These are phyloP conservation scores for Notholithocarpus densiflorus DNA, from an alignment of 306 rosid genomes.

Conservation along the genomic window DNA sequence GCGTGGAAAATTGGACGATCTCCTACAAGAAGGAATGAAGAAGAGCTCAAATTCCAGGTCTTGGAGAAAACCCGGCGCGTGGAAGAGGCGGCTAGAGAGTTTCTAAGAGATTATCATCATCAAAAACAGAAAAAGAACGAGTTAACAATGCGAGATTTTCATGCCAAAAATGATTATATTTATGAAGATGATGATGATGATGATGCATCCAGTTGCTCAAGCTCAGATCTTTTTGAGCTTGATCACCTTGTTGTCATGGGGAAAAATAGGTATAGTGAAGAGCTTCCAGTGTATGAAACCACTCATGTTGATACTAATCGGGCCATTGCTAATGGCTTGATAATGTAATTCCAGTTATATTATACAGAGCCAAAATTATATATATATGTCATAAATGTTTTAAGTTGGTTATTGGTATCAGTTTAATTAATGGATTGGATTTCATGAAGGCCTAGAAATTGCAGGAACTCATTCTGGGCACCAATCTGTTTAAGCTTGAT, in stretches of 20 bases:
- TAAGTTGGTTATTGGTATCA: background rate
- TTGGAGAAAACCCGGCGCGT: constrained; percentile 33
- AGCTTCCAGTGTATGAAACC: constrained; percentile 91
- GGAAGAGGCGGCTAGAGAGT: constrained; percentile 48
- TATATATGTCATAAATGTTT: background rate
- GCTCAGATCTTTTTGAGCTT: constrained; percentile 95
- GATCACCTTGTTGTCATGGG: constrained; percentile 58
- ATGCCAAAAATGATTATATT: background rate
- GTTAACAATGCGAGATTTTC: constrained; percentile 28
- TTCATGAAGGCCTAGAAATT: background rate
- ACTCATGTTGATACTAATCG: constrained; percentile 62
- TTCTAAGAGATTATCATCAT: constrained; percentile 48
- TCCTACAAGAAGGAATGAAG: constrained; percentile 27
- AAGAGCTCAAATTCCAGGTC: constrained; percentile 21
- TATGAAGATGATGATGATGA: constrained; percentile 42
- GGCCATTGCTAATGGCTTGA: constrained; percentile 58
- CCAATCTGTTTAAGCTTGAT: background rate
- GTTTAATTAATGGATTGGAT: background rate
- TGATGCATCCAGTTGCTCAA: constrained; percentile 69
- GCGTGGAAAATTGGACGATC: constrained; percentile 62
- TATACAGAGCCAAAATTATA: constrained; percentile 6
- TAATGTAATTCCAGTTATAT: constrained; percentile 31
- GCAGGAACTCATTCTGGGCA: background rate
- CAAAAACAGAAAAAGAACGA: constrained; percentile 46
- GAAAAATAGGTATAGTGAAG: constrained; percentile 50